These are phyloP conservation scores for Botrytis porri DNA, from an alignment of 2,329 filamentous ascomycete species.

Conservation along the genomic window DNA sequence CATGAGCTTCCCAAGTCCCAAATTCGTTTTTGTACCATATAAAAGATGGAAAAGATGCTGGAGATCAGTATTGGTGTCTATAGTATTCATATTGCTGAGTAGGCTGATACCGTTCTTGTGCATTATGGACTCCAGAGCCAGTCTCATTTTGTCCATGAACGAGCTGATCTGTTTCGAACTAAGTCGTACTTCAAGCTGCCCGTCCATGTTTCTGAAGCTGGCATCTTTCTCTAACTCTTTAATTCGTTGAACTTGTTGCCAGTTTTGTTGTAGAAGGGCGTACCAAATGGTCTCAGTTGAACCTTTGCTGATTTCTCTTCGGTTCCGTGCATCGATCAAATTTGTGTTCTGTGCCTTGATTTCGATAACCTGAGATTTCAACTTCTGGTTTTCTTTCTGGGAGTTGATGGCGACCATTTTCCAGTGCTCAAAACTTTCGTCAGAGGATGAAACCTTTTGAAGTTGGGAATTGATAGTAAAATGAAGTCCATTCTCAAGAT, in stretches of 20 bases:
- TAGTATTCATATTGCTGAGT: not conserved
- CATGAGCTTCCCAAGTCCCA: not conserved
- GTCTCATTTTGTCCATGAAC: not conserved
- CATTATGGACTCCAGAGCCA: not conserved
- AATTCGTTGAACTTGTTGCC: not conserved
- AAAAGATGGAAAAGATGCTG: not conserved
- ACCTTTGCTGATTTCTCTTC: not conserved
- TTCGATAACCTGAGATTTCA: not conserved
- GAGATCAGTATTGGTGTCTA: not conserved
- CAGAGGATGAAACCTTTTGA: not conserved
- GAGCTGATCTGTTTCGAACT: not conserved
- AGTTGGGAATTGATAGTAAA: not conserved
- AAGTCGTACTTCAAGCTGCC: not conserved
- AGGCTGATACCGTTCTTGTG: not conserved
- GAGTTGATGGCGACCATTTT: not conserved
- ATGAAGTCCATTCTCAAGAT: not conserved
- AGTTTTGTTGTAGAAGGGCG: not conserved
- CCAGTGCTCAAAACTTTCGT: not conserved
- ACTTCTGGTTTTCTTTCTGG: not conserved
- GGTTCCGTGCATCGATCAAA: conserved; percentile 8
- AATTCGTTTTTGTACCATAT: not conserved
- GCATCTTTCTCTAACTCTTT: not conserved
- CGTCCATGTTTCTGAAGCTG: not conserved
- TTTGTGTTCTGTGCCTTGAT: not conserved
- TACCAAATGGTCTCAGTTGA: not conserved